Conservation (phyloP, 2,329 filamentous ascomycete species). For the Fusarium fujikuroi region DNA sequence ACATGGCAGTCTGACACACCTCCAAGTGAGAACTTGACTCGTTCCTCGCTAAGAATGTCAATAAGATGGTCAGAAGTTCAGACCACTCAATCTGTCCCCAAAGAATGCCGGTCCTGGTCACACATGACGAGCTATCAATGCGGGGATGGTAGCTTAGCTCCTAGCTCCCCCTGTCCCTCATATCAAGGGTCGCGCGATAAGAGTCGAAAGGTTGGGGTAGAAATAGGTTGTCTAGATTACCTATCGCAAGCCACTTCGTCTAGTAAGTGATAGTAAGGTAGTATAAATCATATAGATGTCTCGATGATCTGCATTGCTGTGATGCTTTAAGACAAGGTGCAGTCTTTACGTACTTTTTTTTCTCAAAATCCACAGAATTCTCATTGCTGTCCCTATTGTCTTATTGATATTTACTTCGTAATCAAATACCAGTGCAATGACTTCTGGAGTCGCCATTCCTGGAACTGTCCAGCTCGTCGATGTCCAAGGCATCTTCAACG, state of each 20-base stretch:
- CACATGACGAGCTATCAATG: slow-evolving; percentile 4
- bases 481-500: slow-evolving; percentile 26
- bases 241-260: not conserved
- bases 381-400: too few species aligned
- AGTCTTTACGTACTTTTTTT: not conserved
- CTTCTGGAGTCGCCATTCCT: slow-evolving; percentile 15
- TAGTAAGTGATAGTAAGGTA: not conserved
- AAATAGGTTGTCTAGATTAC: not conserved
- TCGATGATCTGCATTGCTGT: not conserved
- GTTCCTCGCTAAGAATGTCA: not conserved
- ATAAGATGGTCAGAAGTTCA: not conserved
- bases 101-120: not conserved
- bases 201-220: slow-evolving; percentile 5
- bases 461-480: slow-evolving; percentile 40
- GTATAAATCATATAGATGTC: not conserved
- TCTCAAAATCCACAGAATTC: not conserved
- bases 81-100: not conserved
- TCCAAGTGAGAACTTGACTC: not conserved
- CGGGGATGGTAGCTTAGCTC: not conserved
- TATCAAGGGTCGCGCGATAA: not conserved
- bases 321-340: not conserved
- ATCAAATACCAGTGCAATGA: not conserved
- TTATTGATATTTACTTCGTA: not conserved
- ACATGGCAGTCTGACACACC: not conserved
- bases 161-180: not conserved